These are phyloP conservation scores for Trifolium subterraneum DNA, from an alignment of 306 rosid genomes.

Conservation along the genomic window DNA sequence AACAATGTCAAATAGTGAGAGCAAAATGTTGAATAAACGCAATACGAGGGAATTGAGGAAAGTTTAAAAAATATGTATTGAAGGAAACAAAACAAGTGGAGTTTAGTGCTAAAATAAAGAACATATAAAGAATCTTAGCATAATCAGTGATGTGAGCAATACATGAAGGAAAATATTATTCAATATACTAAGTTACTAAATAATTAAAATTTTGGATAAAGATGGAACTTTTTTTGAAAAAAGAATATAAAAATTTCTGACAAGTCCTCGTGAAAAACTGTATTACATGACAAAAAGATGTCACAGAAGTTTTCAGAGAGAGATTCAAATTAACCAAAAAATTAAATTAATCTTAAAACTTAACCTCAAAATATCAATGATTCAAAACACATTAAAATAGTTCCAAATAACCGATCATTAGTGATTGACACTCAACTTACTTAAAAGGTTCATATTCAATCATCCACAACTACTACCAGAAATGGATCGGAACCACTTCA, in stretches of 20 bases:
- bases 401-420: too few relatives aligned
- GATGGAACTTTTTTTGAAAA: conserved; percentile 49
- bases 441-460: too few relatives aligned
- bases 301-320: conserved; percentile 67
- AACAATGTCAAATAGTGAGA: conserved; percentile 29
- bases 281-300: conserved; percentile 93
- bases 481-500: too few relatives aligned
- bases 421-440: too few relatives aligned
- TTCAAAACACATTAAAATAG: conserved; percentile 17
- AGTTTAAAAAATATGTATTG: conserved; percentile 6
- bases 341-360: neutral
- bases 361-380: neutral
- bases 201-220: conserved; percentile 46
- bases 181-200: neutral
- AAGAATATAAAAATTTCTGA: conserved; percentile 65
- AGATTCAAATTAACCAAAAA: conserved; percentile 40
- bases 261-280: conserved; percentile 95
- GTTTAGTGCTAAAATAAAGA: conserved; percentile 37
- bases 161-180: conserved; percentile 59
- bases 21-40: conserved; percentile 33
- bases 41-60: conserved; percentile 9
- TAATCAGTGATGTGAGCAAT: conserved; percentile 55
- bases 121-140: conserved; percentile 42
- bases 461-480: too few relatives aligned
- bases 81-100: conserved; percentile 27